Evolutionary conservation across 169 alveolate species (phyloP).

Genomic region (Cryptosporidium andersoni): DNA sequence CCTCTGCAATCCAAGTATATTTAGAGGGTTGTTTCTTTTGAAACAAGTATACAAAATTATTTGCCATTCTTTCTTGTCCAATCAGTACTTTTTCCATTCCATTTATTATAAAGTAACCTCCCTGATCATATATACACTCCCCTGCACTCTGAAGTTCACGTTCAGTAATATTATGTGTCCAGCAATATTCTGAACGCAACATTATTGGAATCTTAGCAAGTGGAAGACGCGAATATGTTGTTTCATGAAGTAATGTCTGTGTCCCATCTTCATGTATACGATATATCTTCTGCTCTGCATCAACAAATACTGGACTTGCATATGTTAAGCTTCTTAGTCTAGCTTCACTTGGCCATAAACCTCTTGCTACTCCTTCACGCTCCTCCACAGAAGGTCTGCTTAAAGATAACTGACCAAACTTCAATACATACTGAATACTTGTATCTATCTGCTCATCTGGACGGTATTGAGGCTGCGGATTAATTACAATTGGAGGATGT

Average conservation of each 20-base stretch:
- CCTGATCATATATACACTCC: slow-evolving; percentile 98
- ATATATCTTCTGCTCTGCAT: slow-evolving; percentile 85
- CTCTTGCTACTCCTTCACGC: slow-evolving; percentile 87
- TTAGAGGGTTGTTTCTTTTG: slow-evolving; percentile 95
- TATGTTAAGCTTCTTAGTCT: slow-evolving; percentile 95
- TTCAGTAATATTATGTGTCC: slow-evolving; percentile 88
- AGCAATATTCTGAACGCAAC: slow-evolving; percentile 95
- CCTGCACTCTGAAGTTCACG: slow-evolving; percentile 91
- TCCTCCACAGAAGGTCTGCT: slow-evolving; percentile 92
- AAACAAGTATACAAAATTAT: slow-evolving; percentile 97
- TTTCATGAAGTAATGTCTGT: slow-evolving; percentile 79
- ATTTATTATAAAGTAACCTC: slow-evolving; percentile 94
- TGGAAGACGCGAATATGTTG: slow-evolving; percentile 85
- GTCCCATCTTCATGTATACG: slow-evolving; percentile 79
- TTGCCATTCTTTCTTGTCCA: slow-evolving; percentile 99
- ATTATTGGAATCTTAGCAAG: slow-evolving; percentile 96
- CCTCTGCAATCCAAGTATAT: slow-evolving; percentile 97
- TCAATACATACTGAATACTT: slow-evolving; percentile 86
- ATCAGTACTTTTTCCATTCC: slow-evolving; percentile 99
- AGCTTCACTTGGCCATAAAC: slow-evolving; percentile 96
- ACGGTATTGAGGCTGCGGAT: slow-evolving; percentile 88
- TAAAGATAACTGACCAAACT: slow-evolving; percentile 92
- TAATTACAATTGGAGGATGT: slow-evolving; percentile 88
- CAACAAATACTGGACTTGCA: slow-evolving; percentile 83
- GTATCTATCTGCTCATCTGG: slow-evolving; percentile 84